These are phyloP conservation scores for Saturnispora ahearnii DNA, from an alignment of 805 yeast genomes.

Conservation along the genomic window DNA sequence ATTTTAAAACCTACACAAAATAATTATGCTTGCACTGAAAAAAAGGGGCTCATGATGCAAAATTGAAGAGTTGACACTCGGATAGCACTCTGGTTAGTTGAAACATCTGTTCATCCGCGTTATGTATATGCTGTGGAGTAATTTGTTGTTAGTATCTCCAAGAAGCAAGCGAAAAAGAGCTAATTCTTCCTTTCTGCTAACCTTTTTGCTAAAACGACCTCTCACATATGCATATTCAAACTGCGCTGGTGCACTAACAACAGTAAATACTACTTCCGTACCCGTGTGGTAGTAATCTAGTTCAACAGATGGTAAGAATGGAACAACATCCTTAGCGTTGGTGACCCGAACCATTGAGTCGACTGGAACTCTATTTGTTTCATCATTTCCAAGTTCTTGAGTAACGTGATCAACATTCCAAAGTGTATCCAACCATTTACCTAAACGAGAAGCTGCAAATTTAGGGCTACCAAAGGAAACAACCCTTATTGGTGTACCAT, in stretches of 20 bases:
- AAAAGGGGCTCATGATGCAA: neutral
- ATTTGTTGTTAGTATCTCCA: neutral
- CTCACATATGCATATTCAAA: neutral
- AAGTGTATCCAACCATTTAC: slow-evolving; percentile 41
- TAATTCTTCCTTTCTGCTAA: neutral
- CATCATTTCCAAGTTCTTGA: neutral
- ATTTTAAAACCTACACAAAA: too few species aligned
- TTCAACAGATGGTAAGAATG: neutral
- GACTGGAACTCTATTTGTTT: neutral
- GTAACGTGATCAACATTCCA: slow-evolving; percentile 30
- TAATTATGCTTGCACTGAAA: too few species aligned
- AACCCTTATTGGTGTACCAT: slow-evolving; percentile 47
- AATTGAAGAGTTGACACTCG: too few species aligned
- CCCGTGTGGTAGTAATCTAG: neutral
- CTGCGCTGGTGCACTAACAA: neutral
- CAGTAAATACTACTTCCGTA: neutral
- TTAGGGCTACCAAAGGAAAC: slow-evolving; percentile 58
- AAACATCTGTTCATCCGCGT: neutral
- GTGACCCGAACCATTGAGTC: neutral
- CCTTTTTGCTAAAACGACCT: neutral
- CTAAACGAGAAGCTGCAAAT: slow-evolving; percentile 46
- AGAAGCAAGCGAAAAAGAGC: neutral
- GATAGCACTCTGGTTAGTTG: too few species aligned
- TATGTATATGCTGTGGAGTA: neutral
- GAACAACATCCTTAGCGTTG: neutral